Evolutionary conservation across 805 yeast genomes (phyloP).

Genomic region (Kodamaea leandrae): DNA sequence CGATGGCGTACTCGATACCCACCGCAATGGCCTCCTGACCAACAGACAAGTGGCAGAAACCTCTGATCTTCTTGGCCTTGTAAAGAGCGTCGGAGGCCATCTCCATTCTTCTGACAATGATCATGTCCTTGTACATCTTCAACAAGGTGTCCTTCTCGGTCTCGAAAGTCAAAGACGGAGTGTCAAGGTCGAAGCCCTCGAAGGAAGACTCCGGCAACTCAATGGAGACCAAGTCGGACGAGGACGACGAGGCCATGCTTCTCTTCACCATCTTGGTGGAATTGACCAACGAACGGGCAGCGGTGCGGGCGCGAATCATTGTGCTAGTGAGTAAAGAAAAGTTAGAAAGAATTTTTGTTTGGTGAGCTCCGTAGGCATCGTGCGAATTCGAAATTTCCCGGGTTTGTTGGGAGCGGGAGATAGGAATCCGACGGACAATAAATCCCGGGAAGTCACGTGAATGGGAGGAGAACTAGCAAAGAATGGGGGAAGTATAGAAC

Average conservation of each 20-base stretch:
- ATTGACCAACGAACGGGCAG: slow-evolving; percentile 17
- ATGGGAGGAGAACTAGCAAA: no score
- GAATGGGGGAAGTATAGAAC: no score
- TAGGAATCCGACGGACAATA: slow-evolving; percentile 13
- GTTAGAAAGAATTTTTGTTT: slow-evolving; percentile 1
- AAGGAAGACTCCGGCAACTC: slow-evolving; percentile 78
- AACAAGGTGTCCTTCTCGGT: slow-evolving; percentile 78
- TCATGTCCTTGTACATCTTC: slow-evolving; percentile 96
- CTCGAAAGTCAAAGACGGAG: slow-evolving; percentile 68
- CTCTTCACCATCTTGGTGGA: slow-evolving; percentile 25
- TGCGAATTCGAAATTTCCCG: slow-evolving; percentile 3
- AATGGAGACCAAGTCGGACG: slow-evolving; percentile 43
- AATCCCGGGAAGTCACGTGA: slow-evolving; percentile 9
- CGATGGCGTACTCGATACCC: slow-evolving; percentile 94
- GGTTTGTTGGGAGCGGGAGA: slow-evolving; percentile 11
- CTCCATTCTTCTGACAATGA: slow-evolving; percentile 92
- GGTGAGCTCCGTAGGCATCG: slow-evolving; percentile 19
- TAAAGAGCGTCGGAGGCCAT: slow-evolving; percentile 98
- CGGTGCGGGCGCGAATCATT: slow-evolving; percentile 16
- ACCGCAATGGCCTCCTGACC: slow-evolving; percentile 99
- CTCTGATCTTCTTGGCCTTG: slow-evolving; percentile 97
- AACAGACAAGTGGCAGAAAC: slow-evolving; percentile 96
- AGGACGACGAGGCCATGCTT: slow-evolving; percentile 31
- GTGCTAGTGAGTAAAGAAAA: slow-evolving; percentile 7
- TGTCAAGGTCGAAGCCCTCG: slow-evolving; percentile 75